Evolutionary conservation across 768 basidiomycete species (phyloP), one percentile per base, ranked within the genome.

Genomic region (Gloeopeniophorella convolvens): DNA sequence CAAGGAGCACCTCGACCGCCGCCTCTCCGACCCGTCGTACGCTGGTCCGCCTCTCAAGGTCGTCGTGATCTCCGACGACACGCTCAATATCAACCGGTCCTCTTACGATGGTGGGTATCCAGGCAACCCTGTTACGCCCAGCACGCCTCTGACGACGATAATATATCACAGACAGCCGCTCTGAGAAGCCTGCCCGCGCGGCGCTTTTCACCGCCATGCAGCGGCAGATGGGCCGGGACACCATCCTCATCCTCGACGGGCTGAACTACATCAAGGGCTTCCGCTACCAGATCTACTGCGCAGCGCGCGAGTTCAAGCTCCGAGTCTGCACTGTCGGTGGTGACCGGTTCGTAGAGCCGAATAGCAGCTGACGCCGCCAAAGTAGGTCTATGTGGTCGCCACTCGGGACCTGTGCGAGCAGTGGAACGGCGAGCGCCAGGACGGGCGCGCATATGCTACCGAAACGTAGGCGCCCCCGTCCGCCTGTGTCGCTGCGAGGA

Each of bases 231-330:
- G 73, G 76, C 20, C 65, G 68, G 30, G 82, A 89, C 60, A 86
- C 80, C 0, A 80, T 97, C 60, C 75, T 96, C 50, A 87, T 99
- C 58, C 76, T 93, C 54, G 96, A 99, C 62, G 80, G 84, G 12
- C 76, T 88, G 58, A 98, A 98, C 63, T 97, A 99, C 68, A 98
- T 98, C 75, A 98, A 99, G 65, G 95, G 95, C 10, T 96, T 92
- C 64, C 82, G 96, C 26, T 99, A 99, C 67, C 96, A 99, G 66
- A 83, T 99, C 71, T 96, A 97, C 64, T 97, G 95, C 62, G 89
- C 90, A 1, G 94, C 93, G 4, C 72, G 92, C 44, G 96, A 99
- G 63, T 76, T 83, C 57, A 86, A 85, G 59, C 72, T 91, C 23
- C 74, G 94, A 28, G 80, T 86, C 4, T 91, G 88, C 66, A 97